Evolutionary conservation across 495 filamentous ascomycete genomes (phyloP), one percentile per base, ranked within the genome.

Genomic region (Delitschia confertaspora): DNA sequence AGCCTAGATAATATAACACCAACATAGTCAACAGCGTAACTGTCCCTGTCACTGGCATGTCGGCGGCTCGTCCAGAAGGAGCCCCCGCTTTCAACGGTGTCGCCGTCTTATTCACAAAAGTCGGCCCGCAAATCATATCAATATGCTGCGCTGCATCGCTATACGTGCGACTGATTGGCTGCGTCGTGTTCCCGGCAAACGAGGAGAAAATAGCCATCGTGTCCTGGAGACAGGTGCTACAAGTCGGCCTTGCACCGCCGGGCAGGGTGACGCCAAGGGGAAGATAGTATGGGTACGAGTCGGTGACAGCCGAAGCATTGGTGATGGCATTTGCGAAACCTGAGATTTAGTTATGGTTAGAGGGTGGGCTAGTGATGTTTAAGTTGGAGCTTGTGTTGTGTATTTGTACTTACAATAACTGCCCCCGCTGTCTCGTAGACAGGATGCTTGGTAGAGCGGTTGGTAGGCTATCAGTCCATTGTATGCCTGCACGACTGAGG

Each of bases 241-340:
- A 67, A 0, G 75, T 77, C 1, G 86, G 83, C 13, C 69, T 63
- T 14, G 75, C 70, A 3, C 70, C 72, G 3, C 68, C 69, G 0
- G 82, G 78, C 2, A 95, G 63, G 3, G 63, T 46, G n/a, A 71
- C 73, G 20, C 89, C 89, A 27, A 93, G 69, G 4, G 91, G 83
- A 1, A 96, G 66, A 53, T 79, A 86, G 66, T 95, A 98, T 13
- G 88, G 66, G 47, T 87, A 83, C 25, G 77, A 70, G 58, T 85
- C 79, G 19, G 73, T 71, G 0, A 79, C 67, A 19, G 75, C 80
- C 7, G 75, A 69, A 13, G 56, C 53, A 60, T 94, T 94, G 7
- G 80, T 87, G 45, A 86, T 75, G 18, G 88, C 86, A 54, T 86
- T 82, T 44, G 85, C 85, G 58, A 87, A 95, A 64, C 80, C 30